Evolutionary conservation across 345 rosid species (phyloP).

Genomic region (Melastoma malabathricum): DNA sequence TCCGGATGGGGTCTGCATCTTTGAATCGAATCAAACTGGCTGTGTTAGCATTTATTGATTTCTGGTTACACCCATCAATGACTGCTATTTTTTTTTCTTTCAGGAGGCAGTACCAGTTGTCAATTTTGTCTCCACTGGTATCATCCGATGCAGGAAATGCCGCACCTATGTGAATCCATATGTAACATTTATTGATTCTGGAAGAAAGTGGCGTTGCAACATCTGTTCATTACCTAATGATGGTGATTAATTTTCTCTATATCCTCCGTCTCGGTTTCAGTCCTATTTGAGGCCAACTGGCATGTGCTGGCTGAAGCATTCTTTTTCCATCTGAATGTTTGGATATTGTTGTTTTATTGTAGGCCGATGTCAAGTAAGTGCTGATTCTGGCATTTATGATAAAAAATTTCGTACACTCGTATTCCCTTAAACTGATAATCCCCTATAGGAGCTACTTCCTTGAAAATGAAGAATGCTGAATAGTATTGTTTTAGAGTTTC

Average conservation of each 20-base stretch:
- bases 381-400: no score
- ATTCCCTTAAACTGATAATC: no score
- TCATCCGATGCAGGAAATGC: slow-evolving; percentile 95
- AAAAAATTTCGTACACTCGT: no score
- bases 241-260: slow-evolving; percentile 28
- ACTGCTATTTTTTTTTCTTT: slow-evolving; percentile 12
- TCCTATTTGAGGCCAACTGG: no score
- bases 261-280: background rate
- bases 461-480: no score
- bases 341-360: no score
- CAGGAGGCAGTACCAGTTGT: slow-evolving; percentile 92
- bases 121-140: slow-evolving; percentile 76
- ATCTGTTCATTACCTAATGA: slow-evolving; percentile 85
- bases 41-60: background rate
- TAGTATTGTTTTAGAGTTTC: no score
- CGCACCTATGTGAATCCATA: slow-evolving; percentile 95
- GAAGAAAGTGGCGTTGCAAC: slow-evolving; percentile 99
- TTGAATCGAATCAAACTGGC: slow-evolving; percentile 4
- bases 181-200: slow-evolving; percentile 82
- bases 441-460: no score
- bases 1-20: slow-evolving; percentile 74
- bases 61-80: no score
- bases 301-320: no score
- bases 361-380: no score
- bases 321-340: no score